Conservation (phyloP, 768 basidiomycete genomes). For the Tulasnella sp. region DNA sequence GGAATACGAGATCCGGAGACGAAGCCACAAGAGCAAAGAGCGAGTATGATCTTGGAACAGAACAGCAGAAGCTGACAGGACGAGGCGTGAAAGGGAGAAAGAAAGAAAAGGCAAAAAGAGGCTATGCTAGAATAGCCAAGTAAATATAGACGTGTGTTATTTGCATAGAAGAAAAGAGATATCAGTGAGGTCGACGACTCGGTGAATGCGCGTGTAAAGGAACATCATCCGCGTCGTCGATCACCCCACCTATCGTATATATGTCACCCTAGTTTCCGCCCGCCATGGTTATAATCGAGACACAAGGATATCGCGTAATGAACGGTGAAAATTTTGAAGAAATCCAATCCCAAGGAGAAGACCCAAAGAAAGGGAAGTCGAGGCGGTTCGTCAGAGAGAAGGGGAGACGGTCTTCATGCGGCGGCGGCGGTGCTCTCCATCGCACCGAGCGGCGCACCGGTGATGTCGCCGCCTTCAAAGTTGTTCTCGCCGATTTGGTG, state of each 20-base stretch:
- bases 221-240: not conserved
- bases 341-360: not conserved
- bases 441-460: not conserved
- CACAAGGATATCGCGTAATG: constrained; percentile 4
- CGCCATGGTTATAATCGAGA: not conserved
- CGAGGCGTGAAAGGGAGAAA: not conserved
- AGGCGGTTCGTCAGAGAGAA: not conserved
- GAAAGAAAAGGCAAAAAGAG: not conserved
- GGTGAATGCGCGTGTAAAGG: not conserved
- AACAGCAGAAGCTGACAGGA: not conserved
- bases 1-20: not conserved
- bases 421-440: not conserved
- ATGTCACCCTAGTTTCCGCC: not conserved
- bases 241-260: not conserved
- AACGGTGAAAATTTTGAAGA: not conserved
- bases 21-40: not conserved
- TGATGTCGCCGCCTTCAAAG: constrained; percentile 7
- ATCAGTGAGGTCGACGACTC: not conserved
- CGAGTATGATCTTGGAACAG: not conserved
- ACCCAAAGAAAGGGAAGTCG: not conserved
- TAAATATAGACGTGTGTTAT: not conserved
- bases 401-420: not conserved
- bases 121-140: not conserved
- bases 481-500: constrained; percentile 37
- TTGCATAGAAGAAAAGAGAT: not conserved